Evolutionary conservation across 257 asterid genomes (phyloP), one percentile per base, ranked within the genome.

Genomic region (Ballota nigra): DNA sequence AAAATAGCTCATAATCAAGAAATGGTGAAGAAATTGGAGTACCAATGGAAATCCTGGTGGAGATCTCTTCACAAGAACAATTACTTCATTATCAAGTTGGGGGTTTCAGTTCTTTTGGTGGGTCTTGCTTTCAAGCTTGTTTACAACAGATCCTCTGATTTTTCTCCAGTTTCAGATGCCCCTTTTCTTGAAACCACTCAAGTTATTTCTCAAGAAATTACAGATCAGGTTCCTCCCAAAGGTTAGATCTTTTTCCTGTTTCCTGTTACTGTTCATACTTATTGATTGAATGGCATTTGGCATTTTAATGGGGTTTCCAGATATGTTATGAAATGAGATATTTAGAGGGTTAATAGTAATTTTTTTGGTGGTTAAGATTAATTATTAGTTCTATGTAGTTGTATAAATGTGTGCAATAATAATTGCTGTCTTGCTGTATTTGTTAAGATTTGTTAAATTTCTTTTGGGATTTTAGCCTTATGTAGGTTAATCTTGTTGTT

Each of bases 121-220:
- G 92, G 79, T 55, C 84, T 91, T 70, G 85, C 78, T 63, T 85
- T 87, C 73, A 79, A 74, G 81, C 81, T 88, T 22, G 75, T 87
- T 6, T 78, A 43, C 61, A 72, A 78, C 72, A 79, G 87, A 88
- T 84, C 92, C 64, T 64, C 68, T 63, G 86, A 71, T 47, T 75
- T 84, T 57, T 53, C 85, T 52, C 61, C 77, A 29, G 80, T 78
- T 77, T 20, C 84, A 34, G 74, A 67, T 45, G 67, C 80, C 77
- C 83, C 83, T 60, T 83, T 82, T 74, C 72, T 76, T 28, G 72
- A 73, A 23, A 70, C 40, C 24, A 15, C 75, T 34, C 68, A 38
- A 24, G 15, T 74, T 56, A 65, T 61, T 57, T 70, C 78, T 33
- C 75, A 69, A 12, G 69, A 57, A 45, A 62, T 51, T 73, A 33